These are phyloP conservation scores for Zopfia rhizophila DNA, from an alignment of 2,329 filamentous ascomycete genomes.

Conservation along the genomic window DNA sequence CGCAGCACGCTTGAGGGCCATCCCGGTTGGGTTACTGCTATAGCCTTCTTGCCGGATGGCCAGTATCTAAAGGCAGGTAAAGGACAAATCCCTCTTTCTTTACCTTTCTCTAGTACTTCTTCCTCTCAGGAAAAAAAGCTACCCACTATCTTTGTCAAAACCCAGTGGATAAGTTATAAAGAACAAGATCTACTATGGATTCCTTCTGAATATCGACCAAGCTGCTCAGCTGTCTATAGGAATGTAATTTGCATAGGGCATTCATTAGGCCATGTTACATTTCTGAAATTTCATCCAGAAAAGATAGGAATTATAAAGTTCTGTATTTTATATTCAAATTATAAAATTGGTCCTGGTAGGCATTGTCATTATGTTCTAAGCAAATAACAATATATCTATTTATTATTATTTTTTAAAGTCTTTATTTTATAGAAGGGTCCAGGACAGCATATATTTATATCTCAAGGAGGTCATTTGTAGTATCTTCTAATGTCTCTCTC, in stretches of 20 bases:
- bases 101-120: not conserved
- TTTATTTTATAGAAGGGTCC: too few species aligned
- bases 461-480: too few species aligned
- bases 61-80: constrained; percentile 10
- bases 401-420: too few species aligned
- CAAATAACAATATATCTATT: too few species aligned
- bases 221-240: constrained; percentile 22
- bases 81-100: constrained; percentile 15
- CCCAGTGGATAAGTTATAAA: constrained; percentile 12
- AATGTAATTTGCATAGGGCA: constrained; percentile 31
- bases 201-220: constrained; percentile 29
- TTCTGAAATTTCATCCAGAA: too few species aligned
- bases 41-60: constrained; percentile 15
- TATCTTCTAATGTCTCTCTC: too few species aligned
- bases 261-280: too few species aligned
- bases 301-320: too few species aligned
- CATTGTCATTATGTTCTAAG: too few species aligned
- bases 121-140: not conserved
- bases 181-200: constrained; percentile 25
- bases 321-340: too few species aligned
- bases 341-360: too few species aligned
- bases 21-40: constrained; percentile 4
- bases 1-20: constrained; percentile 21
- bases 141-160: constrained; percentile 7
- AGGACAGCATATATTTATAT: too few species aligned